Evolutionary conservation across 495 filamentous ascomycete genomes (phyloP).

Genomic region (Clavariopsis aquatica): DNA sequence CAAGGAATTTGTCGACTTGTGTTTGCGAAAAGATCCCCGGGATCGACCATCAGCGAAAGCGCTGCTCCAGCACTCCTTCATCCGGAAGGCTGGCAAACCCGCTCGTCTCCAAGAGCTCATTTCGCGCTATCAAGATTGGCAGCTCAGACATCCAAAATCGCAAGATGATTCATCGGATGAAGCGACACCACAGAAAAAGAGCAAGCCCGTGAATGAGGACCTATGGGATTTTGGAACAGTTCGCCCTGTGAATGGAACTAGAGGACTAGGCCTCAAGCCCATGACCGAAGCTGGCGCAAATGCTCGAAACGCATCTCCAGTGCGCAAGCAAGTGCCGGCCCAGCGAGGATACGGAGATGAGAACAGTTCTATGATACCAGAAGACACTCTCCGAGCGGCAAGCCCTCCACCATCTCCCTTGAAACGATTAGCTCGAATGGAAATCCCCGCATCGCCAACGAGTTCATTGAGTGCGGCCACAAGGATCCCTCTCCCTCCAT

Average conservation of each 20-base stretch:
- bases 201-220: slow-evolving; percentile 61
- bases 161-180: slow-evolving; percentile 61
- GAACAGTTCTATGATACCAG: slow-evolving; percentile 22
- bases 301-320: slow-evolving; percentile 49
- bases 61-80: slow-evolving; percentile 84
- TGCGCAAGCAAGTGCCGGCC: slow-evolving; percentile 34
- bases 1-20: slow-evolving; percentile 91
- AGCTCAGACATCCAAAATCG: slow-evolving; percentile 54
- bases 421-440: slow-evolving; percentile 54
- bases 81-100: slow-evolving; percentile 85
- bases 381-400: slow-evolving; percentile 39
- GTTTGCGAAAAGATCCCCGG: slow-evolving; percentile 81
- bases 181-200: slow-evolving; percentile 36
- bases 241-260: slow-evolving; percentile 58
- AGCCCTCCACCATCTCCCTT: slow-evolving; percentile 57
- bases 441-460: slow-evolving; percentile 54
- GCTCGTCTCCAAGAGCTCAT: slow-evolving; percentile 91
- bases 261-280: slow-evolving; percentile 58
- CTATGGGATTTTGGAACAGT: slow-evolving; percentile 97
- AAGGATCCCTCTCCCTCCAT: slow-evolving; percentile 63
- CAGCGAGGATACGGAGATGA: slow-evolving; percentile 21
- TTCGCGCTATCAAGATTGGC: slow-evolving; percentile 84
- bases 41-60: slow-evolving; percentile 87
- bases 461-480: slow-evolving; percentile 35
- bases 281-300: slow-evolving; percentile 77